These are phyloP conservation scores for Annulohypoxylon nitens DNA, from an alignment of 495 filamentous ascomycete species.

Conservation along the genomic window DNA sequence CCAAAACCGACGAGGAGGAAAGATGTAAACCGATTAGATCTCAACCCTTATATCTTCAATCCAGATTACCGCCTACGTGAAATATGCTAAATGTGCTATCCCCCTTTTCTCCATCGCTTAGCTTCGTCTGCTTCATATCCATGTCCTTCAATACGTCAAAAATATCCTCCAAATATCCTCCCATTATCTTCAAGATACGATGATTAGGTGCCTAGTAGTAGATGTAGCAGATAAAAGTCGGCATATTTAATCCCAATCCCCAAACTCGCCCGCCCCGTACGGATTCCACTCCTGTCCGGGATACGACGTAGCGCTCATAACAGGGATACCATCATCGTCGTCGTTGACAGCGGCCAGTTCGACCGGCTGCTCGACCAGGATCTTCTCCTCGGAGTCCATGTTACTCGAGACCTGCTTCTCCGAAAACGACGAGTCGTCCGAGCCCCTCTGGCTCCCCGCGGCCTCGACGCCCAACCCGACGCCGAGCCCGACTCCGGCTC, in stretches of 20 bases:
- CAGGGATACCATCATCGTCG: slow-evolving; percentile 66
- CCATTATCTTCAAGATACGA: not conserved
- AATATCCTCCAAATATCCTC: no score
- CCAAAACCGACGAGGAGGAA: not conserved
- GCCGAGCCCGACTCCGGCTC: not conserved
- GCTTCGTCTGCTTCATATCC: slow-evolving; percentile 1
- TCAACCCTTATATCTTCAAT: not conserved
- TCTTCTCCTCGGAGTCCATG: slow-evolving; percentile 64
- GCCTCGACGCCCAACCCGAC: not conserved
- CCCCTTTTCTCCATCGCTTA: not conserved
- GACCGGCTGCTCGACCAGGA: slow-evolving; percentile 55
- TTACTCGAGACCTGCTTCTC: slow-evolving; percentile 34
- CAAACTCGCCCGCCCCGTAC: slow-evolving; percentile 56
- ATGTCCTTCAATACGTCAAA: not conserved
- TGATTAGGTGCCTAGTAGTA: not conserved
- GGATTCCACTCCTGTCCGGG: slow-evolving; percentile 89
- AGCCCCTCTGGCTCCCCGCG: not conserved
- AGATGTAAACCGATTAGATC: slow-evolving; percentile 8
- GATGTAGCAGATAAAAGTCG: no score
- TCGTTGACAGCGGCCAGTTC: slow-evolving; percentile 50
- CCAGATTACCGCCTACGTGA: not conserved
- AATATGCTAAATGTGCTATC: not conserved
- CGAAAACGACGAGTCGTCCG: slow-evolving; percentile 39
- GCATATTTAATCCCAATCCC: slow-evolving; percentile 41
- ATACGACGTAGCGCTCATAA: slow-evolving; percentile 84